Evolutionary conservation across 306 rosid genomes (phyloP).

Genomic region (Pyrus communis): DNA sequence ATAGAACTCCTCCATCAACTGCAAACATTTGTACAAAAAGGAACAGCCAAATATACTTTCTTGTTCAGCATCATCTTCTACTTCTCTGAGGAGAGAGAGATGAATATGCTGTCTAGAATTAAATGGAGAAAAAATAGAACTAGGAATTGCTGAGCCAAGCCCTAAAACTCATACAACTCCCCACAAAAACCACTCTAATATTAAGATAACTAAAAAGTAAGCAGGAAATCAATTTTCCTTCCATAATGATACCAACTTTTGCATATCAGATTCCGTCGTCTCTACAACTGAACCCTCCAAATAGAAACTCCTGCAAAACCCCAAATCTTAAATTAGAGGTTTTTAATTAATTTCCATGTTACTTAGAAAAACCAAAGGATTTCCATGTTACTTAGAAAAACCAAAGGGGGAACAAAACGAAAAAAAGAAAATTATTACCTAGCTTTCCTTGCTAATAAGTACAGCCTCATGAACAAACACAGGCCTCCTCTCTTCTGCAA

Average conservation of each 20-base stretch:
- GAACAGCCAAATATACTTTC: constrained; percentile 5
- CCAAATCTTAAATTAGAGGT: neutral
- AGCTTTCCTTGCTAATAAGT: constrained; percentile 38
- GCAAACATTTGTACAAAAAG: constrained; percentile 50
- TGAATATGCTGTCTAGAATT: neutral
- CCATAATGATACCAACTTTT: constrained; percentile 2
- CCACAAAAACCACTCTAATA: neutral
- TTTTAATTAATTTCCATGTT: neutral
- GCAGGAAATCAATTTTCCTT: constrained; percentile 11
- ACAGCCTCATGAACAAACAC: constrained; percentile 39
- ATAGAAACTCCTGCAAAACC: constrained; percentile 38
- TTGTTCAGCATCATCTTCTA: constrained; percentile 6
- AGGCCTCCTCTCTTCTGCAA: constrained; percentile 42
- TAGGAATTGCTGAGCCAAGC: constrained; percentile 22
- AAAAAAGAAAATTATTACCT: constrained; percentile 29
- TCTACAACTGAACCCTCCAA: constrained; percentile 39
- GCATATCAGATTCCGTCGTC: constrained; percentile 13
- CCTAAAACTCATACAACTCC: neutral
- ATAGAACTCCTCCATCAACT: constrained; percentile 28
- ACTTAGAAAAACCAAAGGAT: neutral
- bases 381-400: neutral
- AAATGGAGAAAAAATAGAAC: constrained; percentile 6
- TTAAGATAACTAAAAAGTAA: neutral
- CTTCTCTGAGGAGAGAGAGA: neutral
- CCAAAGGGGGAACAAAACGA: neutral